These are phyloP conservation scores for Linnemannia hyalina DNA, from an alignment of 192 early-diverging fungal species.

Conservation along the genomic window DNA sequence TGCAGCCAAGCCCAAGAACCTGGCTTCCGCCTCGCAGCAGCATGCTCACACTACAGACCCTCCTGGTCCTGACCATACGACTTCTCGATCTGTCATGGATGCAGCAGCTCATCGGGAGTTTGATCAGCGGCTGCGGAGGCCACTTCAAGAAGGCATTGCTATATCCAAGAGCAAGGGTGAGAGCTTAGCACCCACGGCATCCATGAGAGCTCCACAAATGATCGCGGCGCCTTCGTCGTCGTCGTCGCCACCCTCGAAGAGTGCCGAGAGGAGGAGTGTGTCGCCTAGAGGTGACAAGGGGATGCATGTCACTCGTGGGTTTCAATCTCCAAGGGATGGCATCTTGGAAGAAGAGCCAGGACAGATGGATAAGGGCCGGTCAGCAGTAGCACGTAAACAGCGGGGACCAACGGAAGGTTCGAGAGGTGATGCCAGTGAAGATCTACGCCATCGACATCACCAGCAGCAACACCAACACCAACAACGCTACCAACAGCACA, in stretches of 20 bases:
- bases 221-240: neutral
- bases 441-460: neutral
- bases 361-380: neutral
- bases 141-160: constrained; percentile 2
- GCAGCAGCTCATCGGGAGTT: constrained; percentile 8
- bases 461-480: constrained; percentile 4
- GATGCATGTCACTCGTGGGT: constrained; percentile 3
- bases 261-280: neutral
- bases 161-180: neutral
- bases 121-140: constrained; percentile 2
- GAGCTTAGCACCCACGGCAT: neutral
- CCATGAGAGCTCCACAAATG: constrained; percentile 36
- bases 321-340: neutral
- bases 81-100: neutral
- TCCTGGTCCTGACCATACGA: neutral
- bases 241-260: no score
- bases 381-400: neutral
- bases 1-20: constrained; percentile 27
- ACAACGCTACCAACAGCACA: neutral
- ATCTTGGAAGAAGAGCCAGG: neutral
- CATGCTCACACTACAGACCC: neutral
- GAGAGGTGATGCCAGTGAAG: neutral
- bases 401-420: neutral
- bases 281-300: neutral
- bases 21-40: neutral